Conservation (phyloP, 345 rosid genomes). For the Aethionema arabicum region DNA sequence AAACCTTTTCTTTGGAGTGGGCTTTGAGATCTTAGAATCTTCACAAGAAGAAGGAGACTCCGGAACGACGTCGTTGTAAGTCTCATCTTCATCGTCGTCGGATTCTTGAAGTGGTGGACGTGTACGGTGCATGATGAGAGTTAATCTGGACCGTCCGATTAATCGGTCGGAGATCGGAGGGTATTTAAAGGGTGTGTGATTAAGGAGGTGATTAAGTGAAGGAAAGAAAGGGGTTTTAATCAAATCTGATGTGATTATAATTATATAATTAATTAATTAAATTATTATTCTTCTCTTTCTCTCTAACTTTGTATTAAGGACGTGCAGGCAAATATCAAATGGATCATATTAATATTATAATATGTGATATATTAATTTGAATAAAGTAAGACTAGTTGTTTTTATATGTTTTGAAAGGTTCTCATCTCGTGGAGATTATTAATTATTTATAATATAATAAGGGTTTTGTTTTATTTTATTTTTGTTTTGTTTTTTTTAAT, state of each 20-base stretch:
- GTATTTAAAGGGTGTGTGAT: slow-evolving; percentile 14
- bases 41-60: slow-evolving; percentile 53
- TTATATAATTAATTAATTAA: slow-evolving; percentile 23
- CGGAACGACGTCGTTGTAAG: slow-evolving; percentile 38
- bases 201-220: slow-evolving; percentile 33
- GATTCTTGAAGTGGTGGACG: slow-evolving; percentile 36
- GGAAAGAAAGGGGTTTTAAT: slow-evolving; percentile 37
- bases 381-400: slow-evolving; percentile 37
- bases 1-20: slow-evolving; percentile 62
- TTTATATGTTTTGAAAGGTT: slow-evolving; percentile 33
- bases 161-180: background rate
- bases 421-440: slow-evolving; percentile 31
- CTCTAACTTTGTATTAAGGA: slow-evolving; percentile 19
- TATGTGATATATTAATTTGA: slow-evolving; percentile 15
- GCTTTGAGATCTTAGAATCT: slow-evolving; percentile 39
- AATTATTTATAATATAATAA: slow-evolving; percentile 1
- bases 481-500: slow-evolving; percentile 13
- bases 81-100: slow-evolving; percentile 41
- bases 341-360: slow-evolving; percentile 24
- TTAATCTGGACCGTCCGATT: slow-evolving; percentile 13
- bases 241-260: slow-evolving; percentile 35
- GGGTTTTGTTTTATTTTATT: slow-evolving; percentile 10
- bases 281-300: too few species aligned
- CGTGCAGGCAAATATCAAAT: slow-evolving; percentile 44
- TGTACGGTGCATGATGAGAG: slow-evolving; percentile 33